These are phyloP conservation scores for Diatrype stigma DNA, from an alignment of 2,329 filamentous ascomycete species.

Conservation along the genomic window DNA sequence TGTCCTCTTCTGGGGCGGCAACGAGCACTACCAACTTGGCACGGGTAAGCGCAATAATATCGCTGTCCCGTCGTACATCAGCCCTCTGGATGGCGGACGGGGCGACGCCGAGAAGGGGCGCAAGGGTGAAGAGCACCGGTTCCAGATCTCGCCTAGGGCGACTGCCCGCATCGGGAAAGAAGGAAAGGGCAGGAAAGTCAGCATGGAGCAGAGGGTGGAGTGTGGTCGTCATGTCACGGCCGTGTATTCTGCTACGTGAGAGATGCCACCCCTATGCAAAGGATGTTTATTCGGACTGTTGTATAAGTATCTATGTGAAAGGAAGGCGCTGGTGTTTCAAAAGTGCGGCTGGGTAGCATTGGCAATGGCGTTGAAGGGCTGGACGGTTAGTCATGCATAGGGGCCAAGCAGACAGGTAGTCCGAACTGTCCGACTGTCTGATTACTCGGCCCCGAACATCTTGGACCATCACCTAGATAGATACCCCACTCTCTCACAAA, in stretches of 20 bases:
- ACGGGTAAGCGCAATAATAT: conserved; percentile 84
- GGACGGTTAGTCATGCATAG: too few relatives aligned
- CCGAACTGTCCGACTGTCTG: not conserved
- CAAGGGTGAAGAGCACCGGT: conserved; percentile 62
- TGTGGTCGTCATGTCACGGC: conserved; percentile 80
- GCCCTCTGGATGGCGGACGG: conserved; percentile 60
- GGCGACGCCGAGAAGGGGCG: conserved; percentile 58
- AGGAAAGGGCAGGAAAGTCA: conserved; percentile 63
- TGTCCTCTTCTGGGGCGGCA: conserved; percentile 89
- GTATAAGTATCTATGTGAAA: not conserved
- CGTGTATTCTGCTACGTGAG: conserved; percentile 64
- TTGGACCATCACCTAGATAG: not conserved
- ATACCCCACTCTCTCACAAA: not conserved
- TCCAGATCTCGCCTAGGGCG: conserved; percentile 75
- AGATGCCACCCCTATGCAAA: too few relatives aligned
- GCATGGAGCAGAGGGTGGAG: conserved; percentile 80
- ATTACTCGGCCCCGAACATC: not conserved
- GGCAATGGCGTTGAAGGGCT: too few relatives aligned
- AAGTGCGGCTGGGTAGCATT: too few relatives aligned
- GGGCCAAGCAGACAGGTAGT: not conserved
- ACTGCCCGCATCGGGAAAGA: conserved; percentile 60
- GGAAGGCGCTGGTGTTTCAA: too few relatives aligned
- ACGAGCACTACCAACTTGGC: conserved; percentile 89
- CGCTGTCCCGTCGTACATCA: conserved; percentile 71
- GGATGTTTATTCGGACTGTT: not conserved